Evolutionary conservation across 2,329 filamentous ascomycete species (phyloP), one percentile per base, ranked within the genome.

Genomic region (Atkinsonella texensis): DNA sequence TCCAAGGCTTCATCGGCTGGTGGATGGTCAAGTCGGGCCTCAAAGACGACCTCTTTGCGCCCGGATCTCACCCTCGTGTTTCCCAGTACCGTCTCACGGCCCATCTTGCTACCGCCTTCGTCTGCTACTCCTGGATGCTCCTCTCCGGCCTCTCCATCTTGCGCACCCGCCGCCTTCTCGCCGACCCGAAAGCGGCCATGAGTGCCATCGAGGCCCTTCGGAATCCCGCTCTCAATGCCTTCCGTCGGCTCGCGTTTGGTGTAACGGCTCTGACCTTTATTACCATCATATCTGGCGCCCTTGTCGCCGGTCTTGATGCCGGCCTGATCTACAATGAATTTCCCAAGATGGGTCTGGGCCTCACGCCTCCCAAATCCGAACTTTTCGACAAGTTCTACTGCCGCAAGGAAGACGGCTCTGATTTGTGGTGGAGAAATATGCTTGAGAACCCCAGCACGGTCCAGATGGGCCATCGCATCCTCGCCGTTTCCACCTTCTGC

Each of bases 281-380:
- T 35, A 98, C 93, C 4, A 89, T 87, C 62, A 87, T 98, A 79
- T 96, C 93, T 4, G 93, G 91, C 50, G 91, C 84, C 5, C 79
- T 98, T 2, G 93, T 98, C 33, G 93, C 93, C 7, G 93, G 93
- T 33, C 83, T 98, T 13, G 93, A 98, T 64, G 93, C 93, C 9
- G 93, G 93, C 9, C 76, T 98, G 52, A 97, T 98, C 69, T 98
- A 98, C 75, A 98, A 98, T 67, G 89, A 98, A 68, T 97, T 98
- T 67, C 93, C 93, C 7, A 87, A 80, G 69, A 98, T 98, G 93
- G 93, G 93, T 9, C 69, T 81, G 3, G 89, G 89, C 11, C 72
- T 95, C 20, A 77, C 88, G 0, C 91, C 91, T 1, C 91, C 91
- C 1, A 81, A 77, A 62, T 76, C 80, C 10, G 91, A 97, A 71